Percentiles rank a stretch among this genome's conserved stretches.
Evolutionary conservation across 192 early-diverging fungal species (phyloP).

Genomic region (Physocladia obscura): DNA sequence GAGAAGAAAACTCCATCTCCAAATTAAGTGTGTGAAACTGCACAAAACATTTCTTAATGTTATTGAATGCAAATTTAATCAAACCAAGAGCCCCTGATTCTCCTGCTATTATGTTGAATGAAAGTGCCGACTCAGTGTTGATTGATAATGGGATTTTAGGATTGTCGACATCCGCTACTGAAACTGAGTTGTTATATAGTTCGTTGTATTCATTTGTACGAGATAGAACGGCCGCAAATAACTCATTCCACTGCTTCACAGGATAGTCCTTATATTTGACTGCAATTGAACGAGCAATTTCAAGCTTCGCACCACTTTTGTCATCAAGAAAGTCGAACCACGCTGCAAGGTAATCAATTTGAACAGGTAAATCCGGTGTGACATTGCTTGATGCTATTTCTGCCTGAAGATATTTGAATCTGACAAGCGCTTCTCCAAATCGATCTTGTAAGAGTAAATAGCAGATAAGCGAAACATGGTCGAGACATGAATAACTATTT

Average conservation of each 20-base stretch:
- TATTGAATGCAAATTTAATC: not conserved
- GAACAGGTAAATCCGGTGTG: not conserved
- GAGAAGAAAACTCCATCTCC: conserved; percentile 25
- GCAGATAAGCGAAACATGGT: conserved; percentile 19
- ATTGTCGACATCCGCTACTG: not conserved
- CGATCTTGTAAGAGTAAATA: conserved; percentile 21
- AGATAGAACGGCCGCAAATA: not conserved
- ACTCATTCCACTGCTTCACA: conserved; percentile 17
- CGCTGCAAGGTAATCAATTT: conserved; percentile 18
- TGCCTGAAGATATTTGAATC: not conserved
- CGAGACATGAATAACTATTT: not conserved
- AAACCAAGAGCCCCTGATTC: not conserved
- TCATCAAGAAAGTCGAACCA: conserved; percentile 18
- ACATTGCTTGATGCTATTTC: not conserved
- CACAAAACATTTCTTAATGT: not conserved
- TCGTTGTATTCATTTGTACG: not conserved
- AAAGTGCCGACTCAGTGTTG: conserved; percentile 2
- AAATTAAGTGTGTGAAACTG: conserved; percentile 12
- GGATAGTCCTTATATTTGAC: conserved; percentile 4
- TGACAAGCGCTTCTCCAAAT: conserved; percentile 1
- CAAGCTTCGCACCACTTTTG: not conserved
- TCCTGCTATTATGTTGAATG: conserved; percentile 3
- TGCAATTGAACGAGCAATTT: not conserved
- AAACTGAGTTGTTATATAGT: not conserved
- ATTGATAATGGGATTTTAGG: not conserved